Evolutionary conservation across 257 asterid genomes (phyloP), one percentile per base, ranked within the genome.

Genomic region (Nicotiana otophora): DNA sequence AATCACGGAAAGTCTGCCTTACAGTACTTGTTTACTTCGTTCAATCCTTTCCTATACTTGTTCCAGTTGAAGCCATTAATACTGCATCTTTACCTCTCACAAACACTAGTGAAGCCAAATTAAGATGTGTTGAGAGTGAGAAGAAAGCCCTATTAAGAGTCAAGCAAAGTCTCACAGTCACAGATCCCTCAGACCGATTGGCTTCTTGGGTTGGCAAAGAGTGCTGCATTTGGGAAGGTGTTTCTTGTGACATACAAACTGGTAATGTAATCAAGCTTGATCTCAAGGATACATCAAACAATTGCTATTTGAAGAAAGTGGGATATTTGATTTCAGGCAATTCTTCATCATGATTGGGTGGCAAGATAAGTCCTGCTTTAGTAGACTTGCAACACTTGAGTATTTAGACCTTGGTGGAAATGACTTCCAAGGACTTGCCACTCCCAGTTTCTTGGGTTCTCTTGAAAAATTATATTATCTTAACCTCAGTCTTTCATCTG

Each of bases 201-300:
- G 81, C 85, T 5, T 76, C 86, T 5, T 87, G 88, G 88, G 77
- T 48, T 53, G 86, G 89, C 55, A 61, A 4, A 10, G 69, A 85
- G 36, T 85, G 87, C 63, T 83, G 90, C 58, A 16, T 46, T 26
- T 83, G 87, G 85, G 31, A 26, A 14, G 85, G 85, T 8, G 81
- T 87, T 28, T 57, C n/a, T 61, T 82, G 84, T 72, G 65, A n/a
- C 53, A 8, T 46, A 58, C 61, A 7, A 78, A 78, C 72, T n/a
- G 60, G 72, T 19, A 74, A 63, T 9, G 17, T 84, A 17, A n/a
- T 62, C 34, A 81, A 10, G 65, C 51, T 57, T 86, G 85, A 84
- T 1, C 83, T 76, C 48, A 34, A 81, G 36, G 80, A 57, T 28
- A 6, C 61, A 74, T 46, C 62, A 46, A 60, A 34, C 39, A 74